Base-by-base conservation (phyloP, 2,329 filamentous ascomycete genomes). In the Drechmeria coniospora region DNA sequence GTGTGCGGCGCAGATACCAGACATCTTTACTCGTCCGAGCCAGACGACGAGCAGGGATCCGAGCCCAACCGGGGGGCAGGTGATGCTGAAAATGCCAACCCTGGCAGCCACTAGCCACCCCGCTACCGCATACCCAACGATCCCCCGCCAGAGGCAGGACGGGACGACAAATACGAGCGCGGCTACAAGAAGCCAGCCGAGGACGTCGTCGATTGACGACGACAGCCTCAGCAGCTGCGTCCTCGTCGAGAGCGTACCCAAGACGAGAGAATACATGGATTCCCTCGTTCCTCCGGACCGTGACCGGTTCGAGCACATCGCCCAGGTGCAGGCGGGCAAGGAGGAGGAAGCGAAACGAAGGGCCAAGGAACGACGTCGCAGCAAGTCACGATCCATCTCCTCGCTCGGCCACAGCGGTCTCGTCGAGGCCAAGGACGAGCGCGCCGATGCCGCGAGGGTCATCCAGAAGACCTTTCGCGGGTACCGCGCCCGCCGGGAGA, bases 401-500 rank as follows among this genome's bases (percentile, higher is more conserved):
- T 21, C 20, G 9, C 5, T 11, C 20, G 20, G 20, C 5, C 10
- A 21, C 12, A n/a, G 20, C 6, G 6, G 9, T 11, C n/a, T n/a
- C 10, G 14, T 23, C 12, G 31, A 12, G 10, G 8, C 23, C 18
- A 17, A 21, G 8, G 17, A 34, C 6, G 44, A 45, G 23, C 39
- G 41, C 16, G 45, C 51, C 15, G 53, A 57, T 27, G 71, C 71
- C 3, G 70, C 69, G 4, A 57, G 54, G 14, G 42, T 70, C 15
- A 75, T 76, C 25, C 71, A 82, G 57, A 71, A 75, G 38, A 78
- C 74, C 15, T 92, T 84, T 47, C 66, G 83, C 19, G 81, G 82
- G 5, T 81, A 92, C 49, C 66, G 79, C 29, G 65, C 70, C 26
- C 66, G 82, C 23, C 59, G 82, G 26, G 74, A 82, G 47, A 59